phyloP scores from a whole-genome alignment of 2,329 filamentous ascomycete species.

The Cladophialophora carrionii region DNA sequence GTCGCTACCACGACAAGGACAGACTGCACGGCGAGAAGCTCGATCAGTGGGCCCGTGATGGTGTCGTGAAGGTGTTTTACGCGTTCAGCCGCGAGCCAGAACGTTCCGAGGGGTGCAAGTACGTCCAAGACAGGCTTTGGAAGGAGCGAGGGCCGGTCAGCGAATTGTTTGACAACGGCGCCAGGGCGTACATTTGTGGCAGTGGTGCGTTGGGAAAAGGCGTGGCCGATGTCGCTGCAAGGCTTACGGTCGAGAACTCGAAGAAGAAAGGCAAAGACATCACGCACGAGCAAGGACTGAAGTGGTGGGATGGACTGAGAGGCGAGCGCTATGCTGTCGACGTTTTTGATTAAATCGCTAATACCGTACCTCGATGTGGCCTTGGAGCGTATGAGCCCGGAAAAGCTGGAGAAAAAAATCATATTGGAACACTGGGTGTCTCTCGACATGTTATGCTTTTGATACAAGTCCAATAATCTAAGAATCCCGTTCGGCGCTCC shows the following conservation, averaged over 20 bases:
- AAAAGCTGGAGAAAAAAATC: neutral
- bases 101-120: conserved; percentile 53
- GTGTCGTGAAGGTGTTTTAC: conserved; percentile 64
- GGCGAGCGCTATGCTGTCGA: conserved; percentile 37
- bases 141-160: conserved; percentile 52
- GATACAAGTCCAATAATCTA: neutral
- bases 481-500: too few species aligned
- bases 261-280: conserved; percentile 44
- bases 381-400: neutral
- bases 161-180: conserved; percentile 53
- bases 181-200: conserved; percentile 69
- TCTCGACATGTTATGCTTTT: conserved; percentile 4
- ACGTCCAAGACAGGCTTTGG: conserved; percentile 59
- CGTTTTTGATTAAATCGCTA: conserved; percentile 32
- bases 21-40: conserved; percentile 45
- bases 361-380: neutral
- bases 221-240: conserved; percentile 49
- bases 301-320: conserved; percentile 35
- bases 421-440: neutral
- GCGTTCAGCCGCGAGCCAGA: conserved; percentile 59
- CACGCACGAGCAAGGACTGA: conserved; percentile 46
- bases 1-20: conserved; percentile 44
- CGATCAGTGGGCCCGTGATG: conserved; percentile 61
- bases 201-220: conserved; percentile 57
- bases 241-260: conserved; percentile 41